Evolutionary conservation across 306 rosid genomes (phyloP).

Genomic region (Castanea crenata): DNA sequence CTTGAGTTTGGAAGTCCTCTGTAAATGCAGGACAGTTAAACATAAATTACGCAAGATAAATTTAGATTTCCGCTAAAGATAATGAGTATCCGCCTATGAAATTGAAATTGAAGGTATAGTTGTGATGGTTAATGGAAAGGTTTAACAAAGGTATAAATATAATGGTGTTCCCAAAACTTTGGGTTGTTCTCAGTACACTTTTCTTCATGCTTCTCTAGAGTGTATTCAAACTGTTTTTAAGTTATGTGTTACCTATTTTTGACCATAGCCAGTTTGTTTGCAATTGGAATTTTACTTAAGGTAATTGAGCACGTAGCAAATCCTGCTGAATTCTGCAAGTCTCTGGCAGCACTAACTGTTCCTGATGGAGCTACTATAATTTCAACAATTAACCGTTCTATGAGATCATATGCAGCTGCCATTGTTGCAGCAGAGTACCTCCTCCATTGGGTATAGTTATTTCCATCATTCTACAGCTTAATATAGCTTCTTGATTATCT

Average conservation of each 20-base stretch:
- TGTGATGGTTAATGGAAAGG: no score
- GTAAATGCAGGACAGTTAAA: no score
- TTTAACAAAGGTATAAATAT: no score
- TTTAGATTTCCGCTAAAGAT: no score
- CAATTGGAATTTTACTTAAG: slow-evolving; percentile 30
- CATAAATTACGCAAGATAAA: no score
- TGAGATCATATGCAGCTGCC: slow-evolving; percentile 87
- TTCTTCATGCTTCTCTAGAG: neutral
- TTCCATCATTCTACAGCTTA: slow-evolving; percentile 1
- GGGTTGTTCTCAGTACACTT: neutral
- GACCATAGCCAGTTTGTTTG: slow-evolving; percentile 8
- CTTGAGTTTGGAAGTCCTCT: no score
- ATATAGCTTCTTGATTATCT: neutral
- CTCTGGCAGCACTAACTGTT: slow-evolving; percentile 67
- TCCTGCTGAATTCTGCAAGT: slow-evolving; percentile 89
- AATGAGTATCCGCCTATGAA: no score
- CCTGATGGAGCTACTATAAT: slow-evolving; percentile 77
- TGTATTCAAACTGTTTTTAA: neutral
- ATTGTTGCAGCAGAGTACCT: slow-evolving; percentile 86
- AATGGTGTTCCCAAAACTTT: neutral
- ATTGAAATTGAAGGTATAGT: no score
- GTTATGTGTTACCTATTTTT: slow-evolving; percentile 4
- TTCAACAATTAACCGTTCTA: slow-evolving; percentile 83
- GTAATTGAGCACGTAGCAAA: slow-evolving; percentile 95
- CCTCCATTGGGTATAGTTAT: slow-evolving; percentile 72